Conservation (phyloP, 2,329 filamentous ascomycete genomes). For the Sclerotinia minor region DNA sequence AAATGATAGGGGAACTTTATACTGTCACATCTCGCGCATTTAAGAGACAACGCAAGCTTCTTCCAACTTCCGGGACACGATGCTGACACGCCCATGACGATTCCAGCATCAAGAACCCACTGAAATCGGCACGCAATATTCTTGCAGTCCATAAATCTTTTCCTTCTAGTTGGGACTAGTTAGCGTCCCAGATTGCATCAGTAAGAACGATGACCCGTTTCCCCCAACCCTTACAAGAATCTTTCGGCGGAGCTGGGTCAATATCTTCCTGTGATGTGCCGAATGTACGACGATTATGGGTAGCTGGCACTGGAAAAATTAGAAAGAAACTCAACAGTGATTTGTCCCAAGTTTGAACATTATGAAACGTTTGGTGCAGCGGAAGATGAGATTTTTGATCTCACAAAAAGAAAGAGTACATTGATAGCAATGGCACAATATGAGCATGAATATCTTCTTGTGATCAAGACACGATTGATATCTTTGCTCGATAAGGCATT, state of each 20-base stretch:
- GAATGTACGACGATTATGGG: constrained; percentile 44
- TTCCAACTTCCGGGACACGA: neutral
- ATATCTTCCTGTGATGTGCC: constrained; percentile 39
- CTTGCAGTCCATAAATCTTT: constrained; percentile 11
- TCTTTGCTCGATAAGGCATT: neutral
- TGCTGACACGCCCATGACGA: neutral
- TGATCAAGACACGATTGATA: neutral
- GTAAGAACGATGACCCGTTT: neutral
- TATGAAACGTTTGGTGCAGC: neutral
- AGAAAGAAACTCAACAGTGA: constrained; percentile 43
- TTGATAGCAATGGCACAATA: constrained; percentile 4
- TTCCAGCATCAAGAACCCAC: neutral
- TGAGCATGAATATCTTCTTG: neutral
- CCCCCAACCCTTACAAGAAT: constrained; percentile 4
- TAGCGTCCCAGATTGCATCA: constrained; percentile 4
- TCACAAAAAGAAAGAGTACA: neutral
- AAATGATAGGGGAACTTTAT: neutral
- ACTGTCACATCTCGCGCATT: neutral
- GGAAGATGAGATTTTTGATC: neutral
- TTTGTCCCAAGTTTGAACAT: constrained; percentile 25
- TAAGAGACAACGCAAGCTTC: neutral
- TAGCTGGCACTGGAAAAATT: constrained; percentile 38
- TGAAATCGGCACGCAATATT: constrained; percentile 12
- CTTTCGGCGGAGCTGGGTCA: constrained; percentile 23
- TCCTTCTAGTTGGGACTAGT: constrained; percentile 20